Evolutionary conservation across 2,329 filamentous ascomycete genomes (phyloP), one percentile per base, ranked within the genome.

Genomic region (Thelonectria blattea): DNA sequence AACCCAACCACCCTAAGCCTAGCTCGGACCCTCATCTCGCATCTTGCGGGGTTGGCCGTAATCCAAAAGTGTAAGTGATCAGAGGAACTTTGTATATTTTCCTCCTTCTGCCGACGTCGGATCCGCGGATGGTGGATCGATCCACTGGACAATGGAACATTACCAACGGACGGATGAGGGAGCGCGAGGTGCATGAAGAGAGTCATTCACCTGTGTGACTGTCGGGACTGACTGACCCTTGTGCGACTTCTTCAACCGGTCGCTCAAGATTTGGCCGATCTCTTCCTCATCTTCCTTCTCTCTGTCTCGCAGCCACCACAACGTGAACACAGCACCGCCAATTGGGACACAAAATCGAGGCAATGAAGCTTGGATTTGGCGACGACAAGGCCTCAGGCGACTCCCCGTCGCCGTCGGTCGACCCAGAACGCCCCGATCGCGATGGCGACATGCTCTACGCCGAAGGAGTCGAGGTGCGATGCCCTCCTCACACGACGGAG

Each of bases 401-500:
- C 12, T 65, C 68, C 45, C 64, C 65, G 17, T 55, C 68, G 37
- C 60, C 56, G 6, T 71, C 69, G 18, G 47, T 65, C 46, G 67
- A 71, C 42, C 61, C 66, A 12, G 69, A 71, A 53, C 69, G 58
- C 47, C 47, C 52, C 15, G 58, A 58, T 14, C 48, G 41, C 39
- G 57, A 51, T 20, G 24, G 47, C 8, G 53, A 62, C 49, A 57
- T 49, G 27, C 27, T 69, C 27, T 52, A 61, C 15, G 22, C 70
- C 58, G 27, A 60, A 32, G n/a, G 71, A 65, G 6, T 72, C 69
- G 18, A 66, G 30, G 12, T 60, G 59, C 50, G 54, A 76, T 84
- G 82, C 62, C 84, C 84, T 34, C 66, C 81, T 53, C 80, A 84
- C 72, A 87, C 84, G 4, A 87, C 84, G 2, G 89, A 92, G 77